A percentile compares a stretch with the other conserved stretches of the same genome.
Evolutionary conservation across 352 stramenopile species (phyloP).

Genomic region (Pythium myriotylum): DNA sequence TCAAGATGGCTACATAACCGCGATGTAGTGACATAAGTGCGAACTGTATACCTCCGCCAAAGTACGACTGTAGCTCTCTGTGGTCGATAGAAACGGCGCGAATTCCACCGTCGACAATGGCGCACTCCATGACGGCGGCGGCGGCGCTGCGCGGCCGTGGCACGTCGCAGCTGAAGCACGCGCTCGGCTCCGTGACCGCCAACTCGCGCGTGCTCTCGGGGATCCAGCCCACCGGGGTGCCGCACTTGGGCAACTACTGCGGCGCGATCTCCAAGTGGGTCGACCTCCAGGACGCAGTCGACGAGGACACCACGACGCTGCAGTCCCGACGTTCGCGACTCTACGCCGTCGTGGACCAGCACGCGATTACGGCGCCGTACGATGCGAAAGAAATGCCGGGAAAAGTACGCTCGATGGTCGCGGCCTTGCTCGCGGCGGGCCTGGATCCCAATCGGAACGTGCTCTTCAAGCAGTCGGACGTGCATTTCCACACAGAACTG

Average conservation of each 20-base stretch:
- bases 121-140: constrained; percentile 11
- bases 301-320: constrained; percentile 20
- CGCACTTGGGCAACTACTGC: constrained; percentile 99
- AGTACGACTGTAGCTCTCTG: constrained; percentile 5
- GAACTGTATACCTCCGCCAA: constrained; percentile 1
- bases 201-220: constrained; percentile 91
- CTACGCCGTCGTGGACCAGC: constrained; percentile 95
- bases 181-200: constrained; percentile 1
- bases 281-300: constrained; percentile 83
- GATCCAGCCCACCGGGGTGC: constrained; percentile 98
- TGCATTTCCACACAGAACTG: constrained; percentile 93
- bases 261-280: constrained; percentile 98
- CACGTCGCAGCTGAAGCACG: constrained; percentile 15
- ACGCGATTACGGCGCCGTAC: constrained; percentile 98
- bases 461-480: constrained; percentile 85
- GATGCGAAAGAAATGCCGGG: constrained; percentile 88
- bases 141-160: constrained; percentile 13
- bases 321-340: constrained; percentile 32
- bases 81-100: constrained; percentile 12
- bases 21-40: constrained; percentile 8
- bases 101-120: constrained; percentile 11
- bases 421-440: constrained; percentile 94
- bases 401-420: constrained; percentile 91
- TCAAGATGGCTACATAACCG: constrained; percentile 16
- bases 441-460: constrained; percentile 77